Evolutionary conservation across 148 eudicot species (phyloP), one percentile per base, ranked within the genome.

Genomic region (Bassia scoparia): DNA sequence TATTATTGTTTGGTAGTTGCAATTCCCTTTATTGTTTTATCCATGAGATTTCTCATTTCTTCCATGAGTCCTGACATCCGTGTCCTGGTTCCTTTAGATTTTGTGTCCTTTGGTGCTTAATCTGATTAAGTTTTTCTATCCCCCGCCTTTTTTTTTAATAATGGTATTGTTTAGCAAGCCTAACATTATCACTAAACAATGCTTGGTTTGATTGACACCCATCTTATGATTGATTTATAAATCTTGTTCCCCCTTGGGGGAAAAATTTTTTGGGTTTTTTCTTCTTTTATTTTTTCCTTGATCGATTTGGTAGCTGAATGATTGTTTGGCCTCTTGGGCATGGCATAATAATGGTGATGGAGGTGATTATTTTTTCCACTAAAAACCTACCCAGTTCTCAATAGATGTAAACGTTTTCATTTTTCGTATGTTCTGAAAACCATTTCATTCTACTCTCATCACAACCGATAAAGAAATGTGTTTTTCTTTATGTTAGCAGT

Each of bases 1-100:
- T n/a, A 69, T 68, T 60, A 74, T 63, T 71, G 67, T 18, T 20
- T 79, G 67, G 60, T 70, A 69, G 60, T 50, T 74, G 29, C n/a
- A 74, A 74, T 64, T 74, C 35, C 17, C 70, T 26, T 49, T 33
- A 56, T 66, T 77, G 13, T 76, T 18, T 49, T 33, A 54, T 48
- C 71, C 64, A 64, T 77, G 53, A 27, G 43, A 69, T 61, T 30
- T 62, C 41, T 44, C 63, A 65, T 59, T 54, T 64, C 34, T 65
- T 54, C 71, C 65, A 50, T 73, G 21, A 33, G 49, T 33, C 69
- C 81, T 79, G 82, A 79, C 82, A 79, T 54, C 24, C 41, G 58
- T 49, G 68, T 73, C 73, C 70, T 67, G 68, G 73, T 73, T 29
- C 26, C 27, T 43, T 58, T 68, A 73, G 77, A 78, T 74, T 62